Evolutionary conservation across 352 stramenopile genomes (phyloP).

Genomic region (Phytophthora sp.): DNA sequence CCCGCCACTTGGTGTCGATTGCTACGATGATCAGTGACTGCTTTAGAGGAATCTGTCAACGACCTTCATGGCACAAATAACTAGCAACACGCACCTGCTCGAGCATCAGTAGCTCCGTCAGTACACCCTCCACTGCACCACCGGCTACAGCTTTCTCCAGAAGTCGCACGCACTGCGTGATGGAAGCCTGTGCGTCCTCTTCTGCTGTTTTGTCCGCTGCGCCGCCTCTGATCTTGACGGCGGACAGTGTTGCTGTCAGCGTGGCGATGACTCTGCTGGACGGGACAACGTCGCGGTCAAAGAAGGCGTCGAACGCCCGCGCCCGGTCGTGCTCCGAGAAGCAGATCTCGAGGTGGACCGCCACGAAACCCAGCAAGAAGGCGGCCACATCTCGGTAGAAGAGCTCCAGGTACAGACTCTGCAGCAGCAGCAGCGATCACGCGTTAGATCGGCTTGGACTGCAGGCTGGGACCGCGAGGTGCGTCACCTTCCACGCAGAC

Average conservation of each 20-base stretch:
- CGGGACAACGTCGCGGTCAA: conserved; percentile 43
- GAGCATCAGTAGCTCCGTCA: conserved; percentile 45
- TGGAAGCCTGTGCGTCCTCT: conserved; percentile 44
- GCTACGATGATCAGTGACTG: not conserved
- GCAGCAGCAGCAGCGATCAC: not conserved
- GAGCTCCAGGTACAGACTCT: conserved; percentile 58
- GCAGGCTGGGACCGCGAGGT: no score
- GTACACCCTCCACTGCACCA: conserved; percentile 32
- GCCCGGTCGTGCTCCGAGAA: conserved; percentile 51
- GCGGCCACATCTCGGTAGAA: conserved; percentile 63
- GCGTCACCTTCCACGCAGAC: conserved; percentile 52
- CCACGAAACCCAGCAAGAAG: conserved; percentile 65
- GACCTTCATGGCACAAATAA: no score
- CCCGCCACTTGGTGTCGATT: conserved; percentile 6
- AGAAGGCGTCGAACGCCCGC: conserved; percentile 66
- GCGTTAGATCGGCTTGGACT: not conserved
- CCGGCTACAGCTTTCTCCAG: conserved; percentile 41
- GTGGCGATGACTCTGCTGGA: conserved; percentile 38
- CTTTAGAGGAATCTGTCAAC: no score
- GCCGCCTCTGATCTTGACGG: conserved; percentile 5
- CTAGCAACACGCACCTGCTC: conserved; percentile 36
- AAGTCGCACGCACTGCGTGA: conserved; percentile 51
- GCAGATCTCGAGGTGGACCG: conserved; percentile 52
- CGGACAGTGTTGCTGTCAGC: conserved; percentile 44
- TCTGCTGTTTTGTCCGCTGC: conserved; percentile 3